These are phyloP conservation scores for Ceratobasidium sp. DNA, from an alignment of 1,284 basidiomycete genomes.

Conservation along the genomic window DNA sequence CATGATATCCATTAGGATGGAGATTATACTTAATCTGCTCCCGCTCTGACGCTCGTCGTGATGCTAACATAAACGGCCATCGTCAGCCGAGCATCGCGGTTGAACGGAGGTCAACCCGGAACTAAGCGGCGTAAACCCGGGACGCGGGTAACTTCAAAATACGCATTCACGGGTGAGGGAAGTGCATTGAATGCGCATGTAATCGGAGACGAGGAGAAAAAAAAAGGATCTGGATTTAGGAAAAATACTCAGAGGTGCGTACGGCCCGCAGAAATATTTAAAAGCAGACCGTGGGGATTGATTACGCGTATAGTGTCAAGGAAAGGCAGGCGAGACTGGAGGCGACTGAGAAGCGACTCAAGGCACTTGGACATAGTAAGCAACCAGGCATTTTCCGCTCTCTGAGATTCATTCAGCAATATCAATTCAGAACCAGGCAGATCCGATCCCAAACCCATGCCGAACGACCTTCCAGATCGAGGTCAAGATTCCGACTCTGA, in stretches of 20 bases:
- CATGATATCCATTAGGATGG: too few species aligned
- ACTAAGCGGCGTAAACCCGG: slow-evolving; percentile 72
- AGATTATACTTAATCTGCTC: too few species aligned
- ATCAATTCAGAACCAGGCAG: not conserved
- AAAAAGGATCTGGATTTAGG: slow-evolving; percentile 64
- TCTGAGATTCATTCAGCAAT: not conserved
- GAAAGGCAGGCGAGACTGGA: slow-evolving; percentile 75
- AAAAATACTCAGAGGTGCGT: slow-evolving; percentile 71
- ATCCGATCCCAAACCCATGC: not conserved
- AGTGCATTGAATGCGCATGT: slow-evolving; percentile 56
- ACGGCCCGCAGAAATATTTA: not conserved
- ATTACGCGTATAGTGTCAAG: slow-evolving; percentile 60
- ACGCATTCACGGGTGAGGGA: slow-evolving; percentile 65
- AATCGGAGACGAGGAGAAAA: slow-evolving; percentile 53
- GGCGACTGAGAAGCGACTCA: slow-evolving; percentile 69
- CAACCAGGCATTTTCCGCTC: slow-evolving; percentile 44
- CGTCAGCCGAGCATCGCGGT: slow-evolving; percentile 2
- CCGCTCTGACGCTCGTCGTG: too few species aligned
- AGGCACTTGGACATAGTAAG: slow-evolving; percentile 51
- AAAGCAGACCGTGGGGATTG: not conserved
- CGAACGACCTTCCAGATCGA: not conserved
- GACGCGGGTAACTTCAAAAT: slow-evolving; percentile 63
- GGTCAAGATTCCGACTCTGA: slow-evolving; percentile 36
- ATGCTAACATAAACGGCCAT: not conserved
- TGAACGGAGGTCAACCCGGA: slow-evolving; percentile 54